These are phyloP conservation scores for Wilcoxina mikolae DNA, from an alignment of 495 filamentous ascomycete genomes.

Conservation along the genomic window DNA sequence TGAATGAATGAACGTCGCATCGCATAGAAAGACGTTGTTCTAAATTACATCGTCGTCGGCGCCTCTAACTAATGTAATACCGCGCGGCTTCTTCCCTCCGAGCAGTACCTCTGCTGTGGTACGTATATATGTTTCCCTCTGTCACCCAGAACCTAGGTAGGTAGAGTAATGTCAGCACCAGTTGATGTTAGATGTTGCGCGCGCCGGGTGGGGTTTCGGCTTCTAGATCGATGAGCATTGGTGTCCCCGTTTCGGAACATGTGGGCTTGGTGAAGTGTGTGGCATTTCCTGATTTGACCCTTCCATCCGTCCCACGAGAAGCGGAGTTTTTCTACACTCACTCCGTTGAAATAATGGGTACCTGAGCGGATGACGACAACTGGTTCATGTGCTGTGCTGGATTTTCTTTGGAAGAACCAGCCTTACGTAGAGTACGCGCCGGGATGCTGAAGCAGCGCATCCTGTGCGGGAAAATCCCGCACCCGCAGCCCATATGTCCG, in stretches of 20 bases:
- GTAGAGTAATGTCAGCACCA: not conserved
- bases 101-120: not conserved
- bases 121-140: not conserved
- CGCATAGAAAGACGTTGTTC: too few relatives aligned
- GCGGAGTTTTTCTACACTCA: not conserved
- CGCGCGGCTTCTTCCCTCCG: too few relatives aligned
- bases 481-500: not conserved
- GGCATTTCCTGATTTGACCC: not conserved
- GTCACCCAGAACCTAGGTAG: not conserved
- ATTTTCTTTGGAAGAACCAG: not conserved
- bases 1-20: too few relatives aligned
- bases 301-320: not conserved
- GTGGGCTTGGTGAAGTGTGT: not conserved
- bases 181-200: not conserved
- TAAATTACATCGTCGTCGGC: too few relatives aligned
- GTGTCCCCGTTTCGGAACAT: too few relatives aligned
- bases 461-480: not conserved
- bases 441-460: not conserved
- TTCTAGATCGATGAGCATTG: too few relatives aligned
- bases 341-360: too few relatives aligned
- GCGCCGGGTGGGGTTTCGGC: too few relatives aligned
- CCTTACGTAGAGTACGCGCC: not conserved
- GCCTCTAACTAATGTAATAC: too few relatives aligned
- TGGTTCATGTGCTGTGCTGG: not conserved
- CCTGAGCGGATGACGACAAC: not conserved